Evolutionary conservation across 441 rosid genomes (phyloP).

Genomic region (Pelargonium citronellum): DNA sequence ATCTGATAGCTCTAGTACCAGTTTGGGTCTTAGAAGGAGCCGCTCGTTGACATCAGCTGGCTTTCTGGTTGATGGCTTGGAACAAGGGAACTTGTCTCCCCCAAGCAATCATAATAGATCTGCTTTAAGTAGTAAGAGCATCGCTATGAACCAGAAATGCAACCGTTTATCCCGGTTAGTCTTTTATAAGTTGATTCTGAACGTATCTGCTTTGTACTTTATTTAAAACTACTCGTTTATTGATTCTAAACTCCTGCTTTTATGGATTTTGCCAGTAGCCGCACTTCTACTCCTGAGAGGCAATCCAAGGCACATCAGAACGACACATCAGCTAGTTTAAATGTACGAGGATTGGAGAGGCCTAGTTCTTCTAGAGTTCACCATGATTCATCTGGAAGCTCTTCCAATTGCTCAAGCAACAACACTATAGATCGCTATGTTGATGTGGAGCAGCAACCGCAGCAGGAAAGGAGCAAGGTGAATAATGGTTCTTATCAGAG

Average conservation of each 20-base stretch:
- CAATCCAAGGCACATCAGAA: slow-evolving; percentile 40
- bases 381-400: slow-evolving; percentile 57
- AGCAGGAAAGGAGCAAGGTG: slow-evolving; percentile 43
- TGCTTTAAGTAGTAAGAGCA: slow-evolving; percentile 30
- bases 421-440: slow-evolving; percentile 63
- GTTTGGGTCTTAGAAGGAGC: slow-evolving; percentile 66
- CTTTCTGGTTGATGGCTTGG: slow-evolving; percentile 47
- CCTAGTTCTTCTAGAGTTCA: slow-evolving; percentile 36
- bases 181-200: slow-evolving; percentile 8
- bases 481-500: slow-evolving; percentile 33
- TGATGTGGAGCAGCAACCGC: slow-evolving; percentile 79
- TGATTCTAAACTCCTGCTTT: slow-evolving; percentile 17
- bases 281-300: slow-evolving; percentile 48
- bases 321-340: slow-evolving; percentile 34
- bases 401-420: slow-evolving; percentile 64
- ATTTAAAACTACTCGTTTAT: neutral
- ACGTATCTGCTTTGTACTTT: neutral
- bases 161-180: slow-evolving; percentile 53
- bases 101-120: slow-evolving; percentile 37
- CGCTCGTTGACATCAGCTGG: slow-evolving; percentile 70
- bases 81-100: slow-evolving; percentile 31
- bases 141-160: slow-evolving; percentile 29
- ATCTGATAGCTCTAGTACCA: slow-evolving; percentile 37
- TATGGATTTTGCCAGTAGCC: slow-evolving; percentile 27
- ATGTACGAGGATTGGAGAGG: slow-evolving; percentile 31